Conservation (phyloP, 2,329 filamentous ascomycete genomes). For the Zasmidium angulare region DNA sequence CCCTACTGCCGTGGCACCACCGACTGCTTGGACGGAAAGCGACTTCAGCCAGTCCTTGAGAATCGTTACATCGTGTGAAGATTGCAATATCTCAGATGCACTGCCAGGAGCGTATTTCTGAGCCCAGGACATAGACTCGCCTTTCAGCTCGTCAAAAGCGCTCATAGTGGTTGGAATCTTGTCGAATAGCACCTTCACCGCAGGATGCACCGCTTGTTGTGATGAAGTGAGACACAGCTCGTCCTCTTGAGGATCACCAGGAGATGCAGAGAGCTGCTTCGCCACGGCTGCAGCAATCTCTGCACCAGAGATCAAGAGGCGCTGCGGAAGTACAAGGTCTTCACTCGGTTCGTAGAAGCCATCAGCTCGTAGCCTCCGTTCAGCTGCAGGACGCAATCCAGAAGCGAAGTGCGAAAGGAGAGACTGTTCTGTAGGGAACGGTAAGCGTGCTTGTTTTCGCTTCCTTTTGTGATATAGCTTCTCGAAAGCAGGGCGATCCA, state of each 20-base stretch:
- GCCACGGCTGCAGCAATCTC: conserved; percentile 40
- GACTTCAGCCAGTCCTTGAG: conserved; percentile 79
- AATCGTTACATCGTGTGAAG: conserved; percentile 66
- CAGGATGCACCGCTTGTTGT: conserved; percentile 50
- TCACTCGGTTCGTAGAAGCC: conserved; percentile 35
- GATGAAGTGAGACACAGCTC: conserved; percentile 16
- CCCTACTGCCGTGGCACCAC: conserved; percentile 54
- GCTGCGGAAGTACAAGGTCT: conserved; percentile 29
- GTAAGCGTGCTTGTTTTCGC: conserved; percentile 28
- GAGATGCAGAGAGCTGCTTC: conserved; percentile 28
- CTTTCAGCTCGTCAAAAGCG: conserved; percentile 76
- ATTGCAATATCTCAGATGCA: conserved; percentile 73
- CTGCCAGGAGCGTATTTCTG: conserved; percentile 79
- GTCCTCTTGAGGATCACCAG: conserved; percentile 13
- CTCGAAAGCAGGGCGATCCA: conserved; percentile 1
- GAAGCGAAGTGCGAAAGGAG: conserved; percentile 22
- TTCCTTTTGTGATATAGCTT: conserved; percentile 33
- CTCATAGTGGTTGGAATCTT: conserved; percentile 64
- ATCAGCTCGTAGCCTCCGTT: conserved; percentile 25
- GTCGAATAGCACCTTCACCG: conserved; percentile 59
- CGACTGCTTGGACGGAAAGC: conserved; percentile 74
- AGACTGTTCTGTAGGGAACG: conserved; percentile 27
- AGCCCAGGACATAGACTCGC: conserved; percentile 71
- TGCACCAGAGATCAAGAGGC: conserved; percentile 33
- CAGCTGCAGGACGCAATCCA: conserved; percentile 22